Conservation (phyloP, 2,329 filamentous ascomycete genomes). For the Ophiocordyceps camponoti-rufipedis region DNA sequence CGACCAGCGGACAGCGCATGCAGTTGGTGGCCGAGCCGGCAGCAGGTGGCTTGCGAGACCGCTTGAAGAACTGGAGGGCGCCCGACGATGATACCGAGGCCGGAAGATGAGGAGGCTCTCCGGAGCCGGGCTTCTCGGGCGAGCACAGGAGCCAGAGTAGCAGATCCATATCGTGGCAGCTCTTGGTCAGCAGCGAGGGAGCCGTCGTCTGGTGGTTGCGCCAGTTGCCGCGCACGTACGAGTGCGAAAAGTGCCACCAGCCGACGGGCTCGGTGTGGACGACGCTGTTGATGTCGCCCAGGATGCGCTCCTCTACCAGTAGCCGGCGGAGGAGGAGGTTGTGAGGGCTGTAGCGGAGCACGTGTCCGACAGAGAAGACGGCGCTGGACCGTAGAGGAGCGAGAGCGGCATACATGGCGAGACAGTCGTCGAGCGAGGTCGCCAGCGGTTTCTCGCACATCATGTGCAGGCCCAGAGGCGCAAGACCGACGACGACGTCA, state of each 20-base stretch:
- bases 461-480: slow-evolving; percentile 55
- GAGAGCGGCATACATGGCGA: slow-evolving; percentile 50
- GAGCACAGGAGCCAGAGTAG: slow-evolving; percentile 80
- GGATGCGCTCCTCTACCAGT: slow-evolving; percentile 52
- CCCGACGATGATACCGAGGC: slow-evolving; percentile 59
- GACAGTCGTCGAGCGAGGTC: slow-evolving; percentile 58
- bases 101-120: slow-evolving; percentile 47
- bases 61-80: slow-evolving; percentile 59
- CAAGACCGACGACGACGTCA: slow-evolving; percentile 59
- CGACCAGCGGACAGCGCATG: slow-evolving; percentile 48
- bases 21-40: slow-evolving; percentile 77
- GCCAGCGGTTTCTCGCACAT: slow-evolving; percentile 93
- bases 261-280: slow-evolving; percentile 91
- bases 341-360: slow-evolving; percentile 82
- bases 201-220: slow-evolving; percentile 59
- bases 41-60: slow-evolving; percentile 51
- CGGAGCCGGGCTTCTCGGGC: slow-evolving; percentile 28
- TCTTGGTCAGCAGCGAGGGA: slow-evolving; percentile 79
- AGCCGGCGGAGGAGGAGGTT: slow-evolving; percentile 71
- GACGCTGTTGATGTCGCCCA: slow-evolving; percentile 72
- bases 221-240: slow-evolving; percentile 90
- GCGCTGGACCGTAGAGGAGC: slow-evolving; percentile 12
- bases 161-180: slow-evolving; percentile 90
- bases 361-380: slow-evolving; percentile 85
- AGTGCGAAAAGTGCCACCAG: slow-evolving; percentile 90